Base-by-base conservation (phyloP, 768 basidiomycete species). In the Agaricus sinodeliciosus region DNA sequence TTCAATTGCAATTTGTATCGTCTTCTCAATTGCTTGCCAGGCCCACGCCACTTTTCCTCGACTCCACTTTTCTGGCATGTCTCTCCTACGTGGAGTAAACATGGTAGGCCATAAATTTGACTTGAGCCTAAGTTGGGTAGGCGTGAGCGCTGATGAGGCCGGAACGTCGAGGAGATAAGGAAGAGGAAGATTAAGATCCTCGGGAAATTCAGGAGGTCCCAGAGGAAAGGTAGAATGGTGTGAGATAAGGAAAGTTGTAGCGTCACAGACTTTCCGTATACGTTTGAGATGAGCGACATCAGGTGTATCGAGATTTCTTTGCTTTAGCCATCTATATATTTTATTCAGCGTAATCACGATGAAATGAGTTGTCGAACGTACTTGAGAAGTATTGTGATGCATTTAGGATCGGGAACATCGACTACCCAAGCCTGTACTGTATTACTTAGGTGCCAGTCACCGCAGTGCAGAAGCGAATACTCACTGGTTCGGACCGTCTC, bases 31-130 rank as follows among this genome's bases (percentile, higher is more conserved):
- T 34, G 88, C 87, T 11, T 82, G 72, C 59, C 76, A 75, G 1
- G 92, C 87, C 94, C 95, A 96, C 12, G 71, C 74, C 35, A 81
- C 72, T 51, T 81, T 80, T 0, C 76, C 82, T 25, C 71, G 66
- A 3, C 84, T 78, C 89, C 92, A 91, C 5, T 70, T 69, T 55
- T 85, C 80, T 1, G 72, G 67, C 54, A 88, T 85, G 60, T 78
- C 80, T 62, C 82, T 89, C 56, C 82, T 76, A 31, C 77, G 76
- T 0, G 88, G 88, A 3, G 82, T 74, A 59, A 81, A 91, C 12
- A 82, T 69, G 9, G 88, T 89, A 7, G 95, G 95, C 95, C 95
- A 98, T n/a, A 90, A 68, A 1, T 76, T 65, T 36, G 78, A 76
- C 68, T 94, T 94, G 31, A 81, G 63, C 40, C 67, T 64, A 18